A percentile compares a stretch with the other conserved stretches of the same genome.
These are phyloP conservation scores for Colletotrichum graminicola DNA, from an alignment of 2,329 filamentous ascomycete species.

Conservation along the genomic window DNA sequence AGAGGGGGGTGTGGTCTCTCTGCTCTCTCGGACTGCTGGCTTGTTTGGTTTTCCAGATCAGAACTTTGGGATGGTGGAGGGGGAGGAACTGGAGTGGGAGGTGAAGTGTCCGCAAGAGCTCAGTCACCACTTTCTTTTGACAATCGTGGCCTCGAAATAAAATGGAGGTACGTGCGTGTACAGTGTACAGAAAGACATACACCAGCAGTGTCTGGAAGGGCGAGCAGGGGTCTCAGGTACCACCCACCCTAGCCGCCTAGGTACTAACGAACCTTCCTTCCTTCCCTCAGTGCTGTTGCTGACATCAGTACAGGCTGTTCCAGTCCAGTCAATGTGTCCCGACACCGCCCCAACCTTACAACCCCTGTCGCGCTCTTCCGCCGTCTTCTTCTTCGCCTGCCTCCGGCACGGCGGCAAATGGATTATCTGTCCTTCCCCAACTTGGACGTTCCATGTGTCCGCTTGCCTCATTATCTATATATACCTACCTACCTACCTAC, in stretches of 20 bases:
- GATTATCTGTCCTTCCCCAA: slow-evolving; percentile 42
- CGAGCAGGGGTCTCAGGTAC: slow-evolving; percentile 6
- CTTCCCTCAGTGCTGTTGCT: neutral
- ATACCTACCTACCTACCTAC: too few relatives aligned
- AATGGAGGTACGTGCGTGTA: slow-evolving; percentile 15
- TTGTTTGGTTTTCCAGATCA: slow-evolving; percentile 10
- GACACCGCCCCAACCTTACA: slow-evolving; percentile 21
- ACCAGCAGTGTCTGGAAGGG: neutral
- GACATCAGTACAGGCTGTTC: neutral
- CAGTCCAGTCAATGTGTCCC: slow-evolving; percentile 24
- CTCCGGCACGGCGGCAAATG: slow-evolving; percentile 40
- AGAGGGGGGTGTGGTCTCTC: neutral
- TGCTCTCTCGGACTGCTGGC: slow-evolving; percentile 5
- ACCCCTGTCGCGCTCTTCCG: slow-evolving; percentile 9
- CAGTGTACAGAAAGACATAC: slow-evolving; percentile 4
- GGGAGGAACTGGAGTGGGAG: slow-evolving; percentile 2
- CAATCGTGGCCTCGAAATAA: slow-evolving; percentile 55
- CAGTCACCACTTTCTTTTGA: slow-evolving; percentile 40
- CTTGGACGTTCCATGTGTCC: neutral
- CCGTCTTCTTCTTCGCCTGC: slow-evolving; percentile 19
- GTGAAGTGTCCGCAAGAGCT: slow-evolving; percentile 19
- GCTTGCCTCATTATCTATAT: too few relatives aligned
- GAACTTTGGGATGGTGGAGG: slow-evolving; percentile 2
- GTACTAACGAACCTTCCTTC: neutral
- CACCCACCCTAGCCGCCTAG: slow-evolving; percentile 2